Conservation (phyloP, 352 stramenopile genomes). For the Phytophthora pinifolia region DNA sequence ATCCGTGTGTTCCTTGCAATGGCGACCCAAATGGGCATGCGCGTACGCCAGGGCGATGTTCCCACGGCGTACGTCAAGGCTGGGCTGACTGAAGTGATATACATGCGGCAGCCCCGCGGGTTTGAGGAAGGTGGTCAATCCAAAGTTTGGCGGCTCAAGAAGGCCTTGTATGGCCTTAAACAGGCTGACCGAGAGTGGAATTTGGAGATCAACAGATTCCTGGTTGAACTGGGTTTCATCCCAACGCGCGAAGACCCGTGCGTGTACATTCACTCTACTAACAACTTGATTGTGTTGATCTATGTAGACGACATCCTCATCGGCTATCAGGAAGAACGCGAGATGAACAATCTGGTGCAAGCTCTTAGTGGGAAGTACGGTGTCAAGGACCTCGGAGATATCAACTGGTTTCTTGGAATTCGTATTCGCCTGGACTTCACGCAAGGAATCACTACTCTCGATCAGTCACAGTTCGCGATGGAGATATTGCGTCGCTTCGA, state of each 20-base stretch:
- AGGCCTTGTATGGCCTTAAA: slow-evolving; percentile 6
- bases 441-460: background rate
- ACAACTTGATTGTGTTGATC: slow-evolving; percentile 1
- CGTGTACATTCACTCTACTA: background rate
- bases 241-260: slow-evolving; percentile 2
- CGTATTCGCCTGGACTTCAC: background rate
- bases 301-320: slow-evolving; percentile 5
- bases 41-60: slow-evolving; percentile 8
- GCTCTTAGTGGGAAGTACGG: slow-evolving; percentile 1
- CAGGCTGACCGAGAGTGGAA: slow-evolving; percentile 6
- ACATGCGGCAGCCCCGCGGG: slow-evolving; percentile 1
- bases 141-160: slow-evolving; percentile 5
- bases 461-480: slow-evolving; percentile 1
- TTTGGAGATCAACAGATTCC: background rate
- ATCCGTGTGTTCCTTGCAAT: slow-evolving; percentile 5
- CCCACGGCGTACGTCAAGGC: slow-evolving; percentile 11
- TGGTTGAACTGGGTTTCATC: background rate
- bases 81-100: slow-evolving; percentile 1
- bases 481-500: background rate
- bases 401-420: slow-evolving; percentile 15
- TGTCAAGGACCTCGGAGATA: slow-evolving; percentile 5
- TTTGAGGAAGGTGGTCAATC: slow-evolving; percentile 1
- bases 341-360: background rate
- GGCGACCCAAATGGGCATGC: slow-evolving; percentile 1
- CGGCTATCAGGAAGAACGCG: background rate